Percentiles rank a stretch among this genome's conserved stretches.
These are phyloP conservation scores for Dioszegia crocea DNA, from an alignment of 768 basidiomycete species.

Conservation along the genomic window DNA sequence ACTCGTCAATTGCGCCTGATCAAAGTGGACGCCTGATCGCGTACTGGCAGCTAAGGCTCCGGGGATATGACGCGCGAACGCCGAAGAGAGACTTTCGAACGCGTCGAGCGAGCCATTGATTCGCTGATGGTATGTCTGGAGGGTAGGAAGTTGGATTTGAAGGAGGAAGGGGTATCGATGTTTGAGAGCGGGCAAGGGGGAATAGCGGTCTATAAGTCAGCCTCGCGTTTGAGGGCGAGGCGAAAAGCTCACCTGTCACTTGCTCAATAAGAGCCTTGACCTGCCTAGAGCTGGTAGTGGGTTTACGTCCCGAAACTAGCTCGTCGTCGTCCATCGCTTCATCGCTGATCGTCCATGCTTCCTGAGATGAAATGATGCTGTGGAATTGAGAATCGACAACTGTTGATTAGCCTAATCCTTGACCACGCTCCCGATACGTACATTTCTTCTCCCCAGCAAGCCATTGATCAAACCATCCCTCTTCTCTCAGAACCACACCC, in stretches of 20 bases:
- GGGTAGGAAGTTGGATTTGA: conserved; percentile 74
- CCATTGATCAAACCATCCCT: conserved; percentile 90
- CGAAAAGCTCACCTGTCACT: conserved; percentile 65
- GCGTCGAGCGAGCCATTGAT: conserved; percentile 84
- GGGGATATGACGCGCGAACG: conserved; percentile 83
- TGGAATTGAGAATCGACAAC: conserved; percentile 85
- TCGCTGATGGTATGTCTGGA: conserved; percentile 71
- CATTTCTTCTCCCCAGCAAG: conserved; percentile 81
- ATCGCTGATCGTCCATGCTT: conserved; percentile 81
- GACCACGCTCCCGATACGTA: conserved; percentile 54
- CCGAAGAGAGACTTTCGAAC: conserved; percentile 84
- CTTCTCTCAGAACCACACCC: conserved; percentile 71
- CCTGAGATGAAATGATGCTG: conserved; percentile 69
- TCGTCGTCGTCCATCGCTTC: conserved; percentile 57
- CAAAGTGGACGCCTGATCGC: conserved; percentile 53
- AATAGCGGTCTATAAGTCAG: conserved; percentile 74
- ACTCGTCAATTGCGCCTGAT: conserved; percentile 65
- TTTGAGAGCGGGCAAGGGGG: conserved; percentile 69
- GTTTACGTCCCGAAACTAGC: conserved; percentile 54
- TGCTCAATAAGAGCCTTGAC: conserved; percentile 83
- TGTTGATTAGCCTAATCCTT: conserved; percentile 45
- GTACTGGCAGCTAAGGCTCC: conserved; percentile 70
- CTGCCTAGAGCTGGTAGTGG: conserved; percentile 78
- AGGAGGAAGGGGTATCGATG: conserved; percentile 81
- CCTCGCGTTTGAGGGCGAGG: not conserved